Evolutionary conservation across 805 yeast genomes (phyloP).

Genomic region (Nakazawaea siamensis): DNA sequence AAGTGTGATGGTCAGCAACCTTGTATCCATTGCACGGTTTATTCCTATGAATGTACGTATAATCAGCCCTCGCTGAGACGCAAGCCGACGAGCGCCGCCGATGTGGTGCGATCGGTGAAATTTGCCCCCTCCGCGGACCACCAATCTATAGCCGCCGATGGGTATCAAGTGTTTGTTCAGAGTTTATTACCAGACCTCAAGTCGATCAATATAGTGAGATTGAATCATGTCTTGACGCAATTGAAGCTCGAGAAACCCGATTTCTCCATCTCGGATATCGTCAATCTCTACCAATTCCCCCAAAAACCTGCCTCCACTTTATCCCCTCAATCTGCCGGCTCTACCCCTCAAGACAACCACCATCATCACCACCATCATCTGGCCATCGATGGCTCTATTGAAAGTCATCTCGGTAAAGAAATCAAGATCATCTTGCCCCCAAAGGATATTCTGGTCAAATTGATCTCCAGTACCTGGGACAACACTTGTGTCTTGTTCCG

Average conservation of each 20-base stretch:
- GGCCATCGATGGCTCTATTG: slow-evolving; percentile 29
- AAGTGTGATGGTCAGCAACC: slow-evolving; percentile 77
- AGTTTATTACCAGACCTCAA: slow-evolving; percentile 7
- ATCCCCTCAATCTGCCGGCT: not conserved
- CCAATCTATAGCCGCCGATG: not conserved
- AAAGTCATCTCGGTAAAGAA: slow-evolving; percentile 35
- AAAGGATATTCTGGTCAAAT: slow-evolving; percentile 58
- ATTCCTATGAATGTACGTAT: slow-evolving; percentile 77
- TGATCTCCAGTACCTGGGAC: slow-evolving; percentile 74
- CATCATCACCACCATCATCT: slow-evolving; percentile 10
- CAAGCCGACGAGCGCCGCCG: not conserved
- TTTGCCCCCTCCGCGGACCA: not conserved
- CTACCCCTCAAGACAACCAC: not conserved
- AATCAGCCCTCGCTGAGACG: slow-evolving; percentile 65
- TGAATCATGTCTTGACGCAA: slow-evolving; percentile 20
- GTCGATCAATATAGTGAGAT: slow-evolving; percentile 25
- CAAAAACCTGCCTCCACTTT: slow-evolving; percentile 20
- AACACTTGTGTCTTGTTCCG: slow-evolving; percentile 80
- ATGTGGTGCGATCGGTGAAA: too few species aligned
- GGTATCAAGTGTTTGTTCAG: slow-evolving; percentile 7
- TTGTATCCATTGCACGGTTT: slow-evolving; percentile 79
- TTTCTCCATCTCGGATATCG: not conserved
- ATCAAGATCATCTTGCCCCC: slow-evolving; percentile 68
- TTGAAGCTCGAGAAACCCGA: slow-evolving; percentile 4
- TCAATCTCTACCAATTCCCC: not conserved